phyloP scores from a whole-genome alignment of 2,329 filamentous ascomycete species.

The Penicillium frequentans region DNA sequence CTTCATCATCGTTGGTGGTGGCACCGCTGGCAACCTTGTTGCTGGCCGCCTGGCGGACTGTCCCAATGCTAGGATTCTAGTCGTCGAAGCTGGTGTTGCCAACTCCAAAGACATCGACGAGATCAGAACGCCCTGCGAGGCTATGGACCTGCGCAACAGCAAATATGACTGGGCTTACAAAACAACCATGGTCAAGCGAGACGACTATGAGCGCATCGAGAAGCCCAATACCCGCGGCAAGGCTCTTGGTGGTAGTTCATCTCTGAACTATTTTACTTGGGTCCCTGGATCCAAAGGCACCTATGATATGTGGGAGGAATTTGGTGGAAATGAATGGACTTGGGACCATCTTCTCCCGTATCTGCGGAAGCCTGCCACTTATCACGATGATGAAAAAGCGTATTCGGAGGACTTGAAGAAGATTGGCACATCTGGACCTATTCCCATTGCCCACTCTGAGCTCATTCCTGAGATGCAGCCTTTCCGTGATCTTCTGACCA shows the following conservation, averaged over 20 bases:
- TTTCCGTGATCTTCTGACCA: conserved; percentile 47
- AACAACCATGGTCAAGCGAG: conserved; percentile 58
- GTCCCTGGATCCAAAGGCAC: conserved; percentile 58
- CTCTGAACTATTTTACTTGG: conserved; percentile 66
- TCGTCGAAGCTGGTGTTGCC: conserved; percentile 39
- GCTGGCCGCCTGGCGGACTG: conserved; percentile 56
- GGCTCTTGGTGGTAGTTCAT: conserved; percentile 59
- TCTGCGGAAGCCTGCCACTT: conserved; percentile 58
- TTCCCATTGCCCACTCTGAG: conserved; percentile 57
- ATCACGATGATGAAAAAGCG: conserved; percentile 55
- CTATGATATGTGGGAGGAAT: conserved; percentile 54
- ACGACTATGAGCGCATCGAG: conserved; percentile 60
- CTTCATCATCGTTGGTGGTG: conserved; percentile 35
- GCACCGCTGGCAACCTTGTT: conserved; percentile 42
- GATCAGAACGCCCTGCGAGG: conserved; percentile 58
- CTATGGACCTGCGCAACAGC: conserved; percentile 57
- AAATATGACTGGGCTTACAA: conserved; percentile 64
- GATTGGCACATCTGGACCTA: conserved; percentile 53
- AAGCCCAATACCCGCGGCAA: conserved; percentile 65
- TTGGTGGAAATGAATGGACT: conserved; percentile 54
- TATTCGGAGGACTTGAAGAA: conserved; percentile 51
- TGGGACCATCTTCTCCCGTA: conserved; percentile 55
- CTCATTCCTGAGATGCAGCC: conserved; percentile 54
- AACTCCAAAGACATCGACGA: conserved; percentile 52
- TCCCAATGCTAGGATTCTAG: conserved; percentile 41